Conservation (phyloP, 108 stramenopile genomes). For the Aureococcus anophagefferens region DNA sequence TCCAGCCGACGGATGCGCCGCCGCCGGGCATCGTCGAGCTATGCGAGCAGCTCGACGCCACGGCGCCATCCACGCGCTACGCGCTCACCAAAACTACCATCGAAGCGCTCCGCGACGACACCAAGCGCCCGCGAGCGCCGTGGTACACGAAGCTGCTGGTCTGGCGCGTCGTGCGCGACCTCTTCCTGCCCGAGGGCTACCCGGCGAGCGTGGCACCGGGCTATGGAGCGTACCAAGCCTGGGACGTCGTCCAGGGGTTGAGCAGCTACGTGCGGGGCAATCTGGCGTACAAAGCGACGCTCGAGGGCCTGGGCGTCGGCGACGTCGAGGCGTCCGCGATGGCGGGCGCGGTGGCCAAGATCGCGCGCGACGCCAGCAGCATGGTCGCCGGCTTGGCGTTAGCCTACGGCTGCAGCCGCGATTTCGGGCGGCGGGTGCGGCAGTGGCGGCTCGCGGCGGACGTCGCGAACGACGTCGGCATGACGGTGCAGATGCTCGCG, state of each 20-base stretch:
- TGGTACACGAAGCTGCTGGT: no score
- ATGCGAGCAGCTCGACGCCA: no score
- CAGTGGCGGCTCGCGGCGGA: constrained; percentile 90
- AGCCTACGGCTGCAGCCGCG: constrained; percentile 52
- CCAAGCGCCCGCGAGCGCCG: no score
- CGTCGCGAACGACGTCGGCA: constrained; percentile 76
- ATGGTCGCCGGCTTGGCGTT: constrained; percentile 80
- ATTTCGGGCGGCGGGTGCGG: constrained; percentile 79
- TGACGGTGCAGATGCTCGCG: constrained; percentile 76
- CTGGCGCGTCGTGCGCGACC: not conserved
- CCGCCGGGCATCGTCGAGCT: no score
- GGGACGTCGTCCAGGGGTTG: constrained; percentile 83
- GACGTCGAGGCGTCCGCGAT: constrained; percentile 67
- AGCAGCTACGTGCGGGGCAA: constrained; percentile 84
- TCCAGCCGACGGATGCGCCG: no score
- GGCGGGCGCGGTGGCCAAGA: constrained; percentile 54
- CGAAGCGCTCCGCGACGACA: no score
- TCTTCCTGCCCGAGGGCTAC: constrained; percentile 38
- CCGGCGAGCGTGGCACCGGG: constrained; percentile 25
- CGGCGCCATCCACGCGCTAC: no score
- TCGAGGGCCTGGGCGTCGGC: constrained; percentile 78
- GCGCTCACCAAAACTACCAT: no score
- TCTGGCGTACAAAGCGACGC: constrained; percentile 64
- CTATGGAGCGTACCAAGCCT: constrained; percentile 77
- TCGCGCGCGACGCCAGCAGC: constrained; percentile 69